A percentile compares a stretch with the other conserved stretches of the same genome.
Conservation (phyloP, 495 filamentous ascomycete genomes). For the Aspergillus mulundensis region DNA sequence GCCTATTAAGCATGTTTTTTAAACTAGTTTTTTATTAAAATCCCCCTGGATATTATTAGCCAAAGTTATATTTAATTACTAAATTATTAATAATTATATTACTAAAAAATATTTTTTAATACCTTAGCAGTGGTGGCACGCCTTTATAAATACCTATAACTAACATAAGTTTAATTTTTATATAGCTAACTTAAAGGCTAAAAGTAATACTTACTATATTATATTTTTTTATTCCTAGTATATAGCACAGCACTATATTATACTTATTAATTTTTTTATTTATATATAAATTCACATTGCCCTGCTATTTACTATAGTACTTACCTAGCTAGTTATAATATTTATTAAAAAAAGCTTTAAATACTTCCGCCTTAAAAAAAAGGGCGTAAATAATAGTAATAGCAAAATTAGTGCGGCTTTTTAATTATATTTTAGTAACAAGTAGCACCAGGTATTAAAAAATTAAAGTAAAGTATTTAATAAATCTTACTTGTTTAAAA, state of each 20-base stretch:
- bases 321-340: constrained; percentile 14
- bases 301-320: constrained; percentile 1
- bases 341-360: constrained; percentile 27
- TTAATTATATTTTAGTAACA: neutral
- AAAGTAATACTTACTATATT: constrained; percentile 25
- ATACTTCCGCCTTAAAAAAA: constrained; percentile 24
- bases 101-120: constrained; percentile 32
- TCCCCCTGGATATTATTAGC: constrained; percentile 24
- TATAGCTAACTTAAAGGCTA: constrained; percentile 28
- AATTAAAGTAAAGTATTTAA: no score
- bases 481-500: no score
- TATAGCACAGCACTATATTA: constrained; percentile 32
- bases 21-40: constrained; percentile 23
- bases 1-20: constrained; percentile 26
- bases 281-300: constrained; percentile 23
- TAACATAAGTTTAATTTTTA: constrained; percentile 18
- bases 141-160: constrained; percentile 32
- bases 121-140: constrained; percentile 9
- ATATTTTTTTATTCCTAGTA: constrained; percentile 32
- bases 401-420: constrained; percentile 16
- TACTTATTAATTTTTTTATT: constrained; percentile 32
- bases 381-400: constrained; percentile 5
- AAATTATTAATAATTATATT: constrained; percentile 42
- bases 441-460: no score
- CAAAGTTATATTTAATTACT: constrained; percentile 38